Percentiles rank a stretch among this genome's conserved stretches.
Conservation (phyloP, 148 eudicot species). For the Rhododendron ovatum region DNA sequence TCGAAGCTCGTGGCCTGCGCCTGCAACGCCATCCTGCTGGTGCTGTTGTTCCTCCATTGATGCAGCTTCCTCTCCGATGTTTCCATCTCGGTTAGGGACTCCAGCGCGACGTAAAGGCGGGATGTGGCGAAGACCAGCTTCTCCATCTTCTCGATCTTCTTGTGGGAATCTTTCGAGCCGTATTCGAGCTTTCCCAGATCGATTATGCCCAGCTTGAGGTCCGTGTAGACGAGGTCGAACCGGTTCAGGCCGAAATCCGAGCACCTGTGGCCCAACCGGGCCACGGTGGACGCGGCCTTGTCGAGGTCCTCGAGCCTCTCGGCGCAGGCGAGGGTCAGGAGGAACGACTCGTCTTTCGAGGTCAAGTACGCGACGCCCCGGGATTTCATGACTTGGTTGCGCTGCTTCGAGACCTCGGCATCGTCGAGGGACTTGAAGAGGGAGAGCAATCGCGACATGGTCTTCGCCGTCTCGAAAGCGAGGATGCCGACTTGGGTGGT, state of each 20-base stretch:
- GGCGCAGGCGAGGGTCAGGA: slow-evolving; percentile 62
- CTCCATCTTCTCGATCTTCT: slow-evolving; percentile 52
- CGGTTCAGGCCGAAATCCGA: slow-evolving; percentile 37
- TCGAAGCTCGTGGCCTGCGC: slow-evolving; percentile 27
- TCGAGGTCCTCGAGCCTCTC: slow-evolving; percentile 85
- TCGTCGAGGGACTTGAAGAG: slow-evolving; percentile 62
- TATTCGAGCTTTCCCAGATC: slow-evolving; percentile 44
- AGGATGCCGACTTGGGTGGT: slow-evolving; percentile 42
- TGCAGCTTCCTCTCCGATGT: slow-evolving; percentile 39
- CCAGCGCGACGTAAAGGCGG: slow-evolving; percentile 39
- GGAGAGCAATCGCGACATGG: slow-evolving; percentile 55
- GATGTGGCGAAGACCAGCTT: slow-evolving; percentile 37
- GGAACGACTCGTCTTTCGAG: slow-evolving; percentile 53
- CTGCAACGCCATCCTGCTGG: not conserved
- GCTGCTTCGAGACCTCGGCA: slow-evolving; percentile 30
- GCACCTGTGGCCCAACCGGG: slow-evolving; percentile 55
- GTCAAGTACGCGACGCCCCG: slow-evolving; percentile 51
- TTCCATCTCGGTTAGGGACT: slow-evolving; percentile 52
- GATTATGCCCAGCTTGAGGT: slow-evolving; percentile 48
- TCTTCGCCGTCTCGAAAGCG: slow-evolving; percentile 68
- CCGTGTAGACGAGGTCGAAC: slow-evolving; percentile 46
- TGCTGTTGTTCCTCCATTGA: slow-evolving; percentile 30
- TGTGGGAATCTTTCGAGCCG: slow-evolving; percentile 42
- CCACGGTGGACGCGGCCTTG: slow-evolving; percentile 41
- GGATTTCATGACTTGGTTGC: slow-evolving; percentile 24